Evolutionary conservation across 2,329 filamentous ascomycete genomes (phyloP), one percentile per base, ranked within the genome.

Genomic region (Penicillium psychrosexuale): DNA sequence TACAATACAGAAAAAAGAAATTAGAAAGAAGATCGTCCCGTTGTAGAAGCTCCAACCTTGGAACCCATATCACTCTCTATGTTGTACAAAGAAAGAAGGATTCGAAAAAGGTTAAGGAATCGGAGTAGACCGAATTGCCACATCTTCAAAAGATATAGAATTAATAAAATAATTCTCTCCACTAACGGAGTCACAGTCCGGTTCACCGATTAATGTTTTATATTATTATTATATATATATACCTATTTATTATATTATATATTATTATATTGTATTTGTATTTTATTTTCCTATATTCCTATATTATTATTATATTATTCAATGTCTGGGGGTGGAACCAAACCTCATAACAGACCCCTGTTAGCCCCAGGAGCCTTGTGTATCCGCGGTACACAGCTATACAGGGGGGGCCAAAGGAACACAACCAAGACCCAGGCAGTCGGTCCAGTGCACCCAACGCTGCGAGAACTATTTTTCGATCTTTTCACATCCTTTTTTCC

Each of bases 311-410:
- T 37, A 47, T 51, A 52, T 47, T 36, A 42, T 37, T 43, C 43
- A 39, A 43, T 17, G 17, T 62, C 61, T 60, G 61, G 61, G 61
- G 61, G 61, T 63, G 61, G 61, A 60, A 47, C 19, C 19, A 24
- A 24, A 24, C 22, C 22, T 24, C 22, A 24, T 24, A 24, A 24
- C 22, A 24, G 22, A 44, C 55, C 57, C 56, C 58, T 62, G 58
- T 55, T 58, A 60, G 55, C 50, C 56, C 40, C 40, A 55, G 43
- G 30, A 57, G 56, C 53, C 51, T 57, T 58, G 58, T 60, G 61
- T 65, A 65, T 64, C 62, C 58, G 60, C 61, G 61, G 61, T 64
- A 64, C 58, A 65, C 60, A 53, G 51, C 55, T 59, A 62, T 58
- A 64, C 57, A 58, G 61, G 60, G 61, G 61, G 60, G 60, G 59